These are phyloP conservation scores for Linum lewisii DNA, from an alignment of 345 rosid species.

Conservation along the genomic window DNA sequence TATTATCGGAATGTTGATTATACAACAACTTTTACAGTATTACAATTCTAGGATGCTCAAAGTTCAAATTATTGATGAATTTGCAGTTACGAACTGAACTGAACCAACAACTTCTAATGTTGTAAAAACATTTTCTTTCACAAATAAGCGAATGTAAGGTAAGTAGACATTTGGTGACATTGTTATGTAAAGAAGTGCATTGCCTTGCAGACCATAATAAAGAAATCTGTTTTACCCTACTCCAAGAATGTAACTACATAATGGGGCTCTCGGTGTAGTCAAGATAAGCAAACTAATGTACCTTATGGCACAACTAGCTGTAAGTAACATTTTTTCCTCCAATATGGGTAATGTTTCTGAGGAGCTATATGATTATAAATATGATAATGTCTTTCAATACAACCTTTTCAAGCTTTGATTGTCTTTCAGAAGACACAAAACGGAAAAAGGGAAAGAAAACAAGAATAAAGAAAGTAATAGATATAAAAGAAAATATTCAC, in stretches of 20 bases:
- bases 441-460: too few species aligned
- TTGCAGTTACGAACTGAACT: neutral
- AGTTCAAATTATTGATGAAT: neutral
- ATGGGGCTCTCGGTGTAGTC: neutral
- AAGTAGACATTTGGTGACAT: neutral
- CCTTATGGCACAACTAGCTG: too few species aligned
- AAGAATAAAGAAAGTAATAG: too few species aligned
- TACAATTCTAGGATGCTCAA: neutral
- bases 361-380: neutral
- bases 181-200: neutral
- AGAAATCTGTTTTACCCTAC: neutral
- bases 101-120: neutral
- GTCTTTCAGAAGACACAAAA: too few species aligned
- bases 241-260: neutral
- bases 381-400: neutral
- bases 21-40: neutral
- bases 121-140: neutral
- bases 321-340: neutral
- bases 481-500: too few species aligned
- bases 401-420: neutral
- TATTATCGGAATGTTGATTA: neutral
- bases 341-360: neutral
- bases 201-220: neutral
- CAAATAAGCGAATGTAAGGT: neutral
- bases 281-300: neutral